Percentiles rank a stretch among this genome's conserved stretches.
Evolutionary conservation across 2,329 filamentous ascomycete genomes (phyloP).

Genomic region (Xylaria sp.): DNA sequence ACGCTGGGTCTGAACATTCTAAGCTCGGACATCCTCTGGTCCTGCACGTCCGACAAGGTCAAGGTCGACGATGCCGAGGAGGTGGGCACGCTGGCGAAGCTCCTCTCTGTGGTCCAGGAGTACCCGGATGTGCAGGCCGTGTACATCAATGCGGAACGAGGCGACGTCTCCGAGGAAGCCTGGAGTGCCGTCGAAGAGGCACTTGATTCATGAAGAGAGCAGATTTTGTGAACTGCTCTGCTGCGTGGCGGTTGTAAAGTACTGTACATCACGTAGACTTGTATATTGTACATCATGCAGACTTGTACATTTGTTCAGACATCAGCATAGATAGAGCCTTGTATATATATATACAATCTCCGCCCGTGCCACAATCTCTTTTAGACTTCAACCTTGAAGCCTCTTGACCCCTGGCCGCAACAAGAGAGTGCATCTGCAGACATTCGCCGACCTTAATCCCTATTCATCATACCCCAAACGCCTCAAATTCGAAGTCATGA

Average conservation of each 20-base stretch:
- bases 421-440: background rate
- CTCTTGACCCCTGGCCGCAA: background rate
- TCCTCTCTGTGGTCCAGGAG: constrained; percentile 71
- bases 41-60: constrained; percentile 80
- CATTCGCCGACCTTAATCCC: background rate
- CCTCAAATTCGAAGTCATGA: constrained; percentile 17
- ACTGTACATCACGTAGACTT: constrained; percentile 49
- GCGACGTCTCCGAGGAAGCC: constrained; percentile 60
- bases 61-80: constrained; percentile 67
- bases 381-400: too few species aligned
- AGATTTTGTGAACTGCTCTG: background rate
- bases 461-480: constrained; percentile 19
- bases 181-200: constrained; percentile 65
- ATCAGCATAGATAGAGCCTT: constrained; percentile 23
- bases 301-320: constrained; percentile 22
- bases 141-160: constrained; percentile 74
- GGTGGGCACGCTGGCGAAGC: constrained; percentile 65
- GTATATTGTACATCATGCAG: constrained; percentile 31
- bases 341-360: constrained; percentile 25
- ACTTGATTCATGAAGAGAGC: constrained; percentile 55
- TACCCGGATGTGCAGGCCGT: constrained; percentile 79
- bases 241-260: constrained; percentile 19
- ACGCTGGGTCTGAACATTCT: constrained; percentile 73
- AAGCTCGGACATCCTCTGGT: constrained; percentile 84
- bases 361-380: background rate